Conservation (phyloP, 208 protist genomes). For the Crithidia sp. region DNA sequence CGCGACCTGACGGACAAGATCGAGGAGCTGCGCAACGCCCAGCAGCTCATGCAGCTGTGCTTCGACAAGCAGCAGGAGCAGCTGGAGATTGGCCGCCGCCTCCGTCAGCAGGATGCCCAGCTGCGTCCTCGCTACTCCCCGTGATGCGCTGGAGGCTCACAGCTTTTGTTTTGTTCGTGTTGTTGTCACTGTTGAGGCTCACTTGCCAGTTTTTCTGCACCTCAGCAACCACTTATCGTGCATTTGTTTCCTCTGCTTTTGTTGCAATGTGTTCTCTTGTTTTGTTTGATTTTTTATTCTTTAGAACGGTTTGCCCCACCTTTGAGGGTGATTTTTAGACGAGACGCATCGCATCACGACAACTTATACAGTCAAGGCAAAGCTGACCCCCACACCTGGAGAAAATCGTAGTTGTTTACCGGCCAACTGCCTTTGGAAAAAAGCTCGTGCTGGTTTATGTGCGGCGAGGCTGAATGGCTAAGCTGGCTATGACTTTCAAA, state of each 20-base stretch:
- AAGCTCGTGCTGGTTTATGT: too few species aligned
- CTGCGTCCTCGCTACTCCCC: slow-evolving; percentile 13
- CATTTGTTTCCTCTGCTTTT: too few species aligned
- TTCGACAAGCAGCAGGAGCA: slow-evolving; percentile 92
- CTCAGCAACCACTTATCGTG: too few species aligned
- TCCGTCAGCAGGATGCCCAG: slow-evolving; percentile 50
- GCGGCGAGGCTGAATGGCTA: too few species aligned
- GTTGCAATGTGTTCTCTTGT: not conserved
- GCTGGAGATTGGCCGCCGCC: slow-evolving; percentile 71
- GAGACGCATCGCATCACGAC: slow-evolving; percentile 19
- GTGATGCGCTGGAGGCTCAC: not conserved
- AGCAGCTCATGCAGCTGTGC: slow-evolving; percentile 89
- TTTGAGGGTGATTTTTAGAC: slow-evolving; percentile 5
- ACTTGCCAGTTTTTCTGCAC: too few species aligned
- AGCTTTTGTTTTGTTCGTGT: not conserved
- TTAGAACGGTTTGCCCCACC: too few species aligned
- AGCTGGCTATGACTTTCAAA: too few species aligned
- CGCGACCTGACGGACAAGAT: slow-evolving; percentile 75
- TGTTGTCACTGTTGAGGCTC: not conserved
- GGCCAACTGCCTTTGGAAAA: too few species aligned
- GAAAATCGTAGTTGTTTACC: too few species aligned
- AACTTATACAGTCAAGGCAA: not conserved
- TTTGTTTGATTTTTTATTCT: not conserved
- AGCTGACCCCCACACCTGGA: too few species aligned
- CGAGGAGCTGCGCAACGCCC: slow-evolving; percentile 78